Percentiles rank a stretch among this genome's conserved stretches.
phyloP scores from a whole-genome alignment of 148 eudicot species.

The Fallopia convolvulus region DNA sequence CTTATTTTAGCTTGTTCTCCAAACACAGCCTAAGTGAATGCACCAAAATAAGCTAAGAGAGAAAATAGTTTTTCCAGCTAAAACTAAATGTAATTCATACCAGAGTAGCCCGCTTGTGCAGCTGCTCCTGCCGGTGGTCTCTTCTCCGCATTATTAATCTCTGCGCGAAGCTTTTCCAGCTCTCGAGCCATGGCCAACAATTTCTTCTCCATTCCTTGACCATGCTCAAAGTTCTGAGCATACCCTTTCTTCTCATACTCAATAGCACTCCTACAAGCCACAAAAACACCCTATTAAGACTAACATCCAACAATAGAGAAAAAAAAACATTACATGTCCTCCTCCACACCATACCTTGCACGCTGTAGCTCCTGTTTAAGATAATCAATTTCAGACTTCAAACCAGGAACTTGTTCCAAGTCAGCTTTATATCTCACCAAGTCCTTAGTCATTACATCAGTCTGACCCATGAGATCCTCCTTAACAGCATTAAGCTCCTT shows the following conservation, averaged over 20 bases:
- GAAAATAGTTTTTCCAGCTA: neutral
- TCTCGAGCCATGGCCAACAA: slow-evolving; percentile 81
- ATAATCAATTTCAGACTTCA: slow-evolving; percentile 69
- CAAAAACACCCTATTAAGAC: slow-evolving; percentile 1
- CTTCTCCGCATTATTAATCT: slow-evolving; percentile 88
- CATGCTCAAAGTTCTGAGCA: slow-evolving; percentile 90
- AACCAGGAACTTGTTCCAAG: slow-evolving; percentile 62
- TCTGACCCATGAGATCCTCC: slow-evolving; percentile 65
- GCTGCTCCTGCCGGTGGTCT: slow-evolving; percentile 36
- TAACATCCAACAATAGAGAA: slow-evolving; percentile 2
- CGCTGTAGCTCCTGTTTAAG: slow-evolving; percentile 69
- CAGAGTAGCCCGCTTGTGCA: neutral
- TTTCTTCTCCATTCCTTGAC: slow-evolving; percentile 77
- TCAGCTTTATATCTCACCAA: slow-evolving; percentile 61
- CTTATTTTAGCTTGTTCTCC: neutral
- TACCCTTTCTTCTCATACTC: slow-evolving; percentile 90
- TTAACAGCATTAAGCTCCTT: slow-evolving; percentile 62
- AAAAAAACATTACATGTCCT: neutral
- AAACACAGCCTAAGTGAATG: neutral
- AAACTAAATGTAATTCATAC: neutral
- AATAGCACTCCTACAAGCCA: slow-evolving; percentile 68
- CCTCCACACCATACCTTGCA: slow-evolving; percentile 42
- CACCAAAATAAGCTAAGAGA: neutral
- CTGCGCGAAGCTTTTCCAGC: slow-evolving; percentile 93
- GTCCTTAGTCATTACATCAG: slow-evolving; percentile 76